phyloP scores from a whole-genome alignment of 352 stramenopile species.

The Globisporangium cylindrosporum region DNA sequence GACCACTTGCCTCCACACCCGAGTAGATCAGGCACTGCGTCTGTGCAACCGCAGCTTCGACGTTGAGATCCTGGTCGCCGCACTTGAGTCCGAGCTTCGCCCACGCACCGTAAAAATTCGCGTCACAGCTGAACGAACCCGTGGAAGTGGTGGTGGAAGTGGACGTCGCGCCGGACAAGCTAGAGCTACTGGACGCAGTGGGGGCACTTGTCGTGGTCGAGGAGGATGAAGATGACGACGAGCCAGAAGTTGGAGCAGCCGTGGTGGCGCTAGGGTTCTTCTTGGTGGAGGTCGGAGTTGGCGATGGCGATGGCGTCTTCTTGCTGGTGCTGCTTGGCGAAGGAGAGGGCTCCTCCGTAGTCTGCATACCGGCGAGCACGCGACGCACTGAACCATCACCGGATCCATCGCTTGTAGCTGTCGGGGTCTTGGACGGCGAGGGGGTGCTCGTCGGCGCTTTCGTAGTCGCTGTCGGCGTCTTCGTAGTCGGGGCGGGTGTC shows the following conservation, averaged over 20 bases:
- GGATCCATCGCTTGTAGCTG: slow-evolving; percentile 3
- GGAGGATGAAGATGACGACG: slow-evolving; percentile 12
- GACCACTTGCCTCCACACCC: slow-evolving; percentile 41
- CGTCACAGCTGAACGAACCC: slow-evolving; percentile 69
- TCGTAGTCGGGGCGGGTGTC: slow-evolving; percentile 22
- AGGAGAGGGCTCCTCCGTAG: slow-evolving; percentile 1
- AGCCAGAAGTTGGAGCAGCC: background rate
- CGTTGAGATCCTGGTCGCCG: slow-evolving; percentile 44
- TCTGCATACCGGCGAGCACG: slow-evolving; percentile 10
- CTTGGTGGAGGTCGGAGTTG: slow-evolving; percentile 9
- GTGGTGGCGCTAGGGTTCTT: slow-evolving; percentile 11
- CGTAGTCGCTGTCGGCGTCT: slow-evolving; percentile 21
- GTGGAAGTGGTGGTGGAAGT: slow-evolving; percentile 12
- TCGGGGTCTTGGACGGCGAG: slow-evolving; percentile 8
- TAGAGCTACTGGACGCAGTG: slow-evolving; percentile 17
- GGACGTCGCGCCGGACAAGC: slow-evolving; percentile 13
- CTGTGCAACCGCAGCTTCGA: slow-evolving; percentile 37
- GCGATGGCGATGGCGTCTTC: slow-evolving; percentile 16
- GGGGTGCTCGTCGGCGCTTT: slow-evolving; percentile 25
- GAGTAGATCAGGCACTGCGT: slow-evolving; percentile 81
- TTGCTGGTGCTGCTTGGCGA: slow-evolving; percentile 22
- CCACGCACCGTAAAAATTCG: slow-evolving; percentile 80
- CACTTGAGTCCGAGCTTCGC: slow-evolving; percentile 63
- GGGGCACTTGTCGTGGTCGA: slow-evolving; percentile 16
- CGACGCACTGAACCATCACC: slow-evolving; percentile 4